A percentile compares a stretch with the other conserved stretches of the same genome.
Conservation (phyloP, 495 filamentous ascomycete species). For the Cetradonia linearis region DNA sequence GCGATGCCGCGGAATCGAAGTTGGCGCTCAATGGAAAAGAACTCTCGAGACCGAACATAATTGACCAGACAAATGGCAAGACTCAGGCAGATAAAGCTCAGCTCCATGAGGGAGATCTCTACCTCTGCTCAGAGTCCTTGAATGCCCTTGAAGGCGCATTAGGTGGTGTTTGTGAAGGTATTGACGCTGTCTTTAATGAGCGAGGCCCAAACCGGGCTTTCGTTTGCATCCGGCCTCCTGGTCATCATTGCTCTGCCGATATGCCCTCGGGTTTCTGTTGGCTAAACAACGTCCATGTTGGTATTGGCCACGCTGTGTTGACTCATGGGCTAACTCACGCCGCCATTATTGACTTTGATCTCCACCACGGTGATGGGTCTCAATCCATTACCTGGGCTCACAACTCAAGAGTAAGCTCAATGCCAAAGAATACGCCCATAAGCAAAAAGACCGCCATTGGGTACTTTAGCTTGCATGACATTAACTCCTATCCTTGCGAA, state of each 20-base stretch:
- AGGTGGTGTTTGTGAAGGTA: constrained; percentile 80
- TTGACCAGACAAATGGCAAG: constrained; percentile 27
- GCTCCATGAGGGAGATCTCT: constrained; percentile 77
- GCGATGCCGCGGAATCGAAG: constrained; percentile 61
- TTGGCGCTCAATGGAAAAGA: constrained; percentile 67
- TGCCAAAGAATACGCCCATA: constrained; percentile 53
- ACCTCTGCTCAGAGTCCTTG: constrained; percentile 74
- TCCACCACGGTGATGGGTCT: constrained; percentile 94
- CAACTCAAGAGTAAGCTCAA: constrained; percentile 49
- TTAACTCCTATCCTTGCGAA: constrained; percentile 96
- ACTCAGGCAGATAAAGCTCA: constrained; percentile 36
- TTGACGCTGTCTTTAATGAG: constrained; percentile 67
- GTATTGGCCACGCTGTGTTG: constrained; percentile 78
- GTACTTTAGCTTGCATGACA: constrained; percentile 94
- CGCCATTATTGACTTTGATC: constrained; percentile 92
- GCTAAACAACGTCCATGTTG: constrained; percentile 97
- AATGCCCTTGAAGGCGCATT: constrained; percentile 82
- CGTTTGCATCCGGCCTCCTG: constrained; percentile 74
- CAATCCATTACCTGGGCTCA: constrained; percentile 86
- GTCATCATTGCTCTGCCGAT: constrained; percentile 84
- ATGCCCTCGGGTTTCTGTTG: constrained; percentile 94
- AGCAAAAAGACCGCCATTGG: constrained; percentile 80
- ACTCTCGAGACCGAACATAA: constrained; percentile 49
- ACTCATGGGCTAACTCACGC: constrained; percentile 82
- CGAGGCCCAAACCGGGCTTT: constrained; percentile 62